A percentile compares a stretch with the other conserved stretches of the same genome.
phyloP scores from a whole-genome alignment of 2,329 filamentous ascomycete genomes.

The Curvularia lunata region DNA sequence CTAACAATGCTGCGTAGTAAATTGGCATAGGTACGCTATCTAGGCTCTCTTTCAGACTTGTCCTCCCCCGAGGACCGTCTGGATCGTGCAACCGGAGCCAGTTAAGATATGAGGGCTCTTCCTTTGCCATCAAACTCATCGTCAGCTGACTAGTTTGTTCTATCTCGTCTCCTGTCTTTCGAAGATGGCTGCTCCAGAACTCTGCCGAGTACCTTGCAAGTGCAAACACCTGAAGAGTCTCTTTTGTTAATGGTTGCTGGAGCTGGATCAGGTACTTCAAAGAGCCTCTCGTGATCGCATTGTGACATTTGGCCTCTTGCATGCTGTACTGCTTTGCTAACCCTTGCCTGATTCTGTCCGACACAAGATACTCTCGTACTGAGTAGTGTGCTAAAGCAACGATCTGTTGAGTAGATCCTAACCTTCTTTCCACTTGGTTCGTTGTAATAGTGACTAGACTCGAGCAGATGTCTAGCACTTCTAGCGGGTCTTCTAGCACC shows the following conservation, averaged over 20 bases:
- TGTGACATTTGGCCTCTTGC: slow-evolving; percentile 29
- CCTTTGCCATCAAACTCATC: slow-evolving; percentile 19
- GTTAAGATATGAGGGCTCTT: slow-evolving; percentile 24
- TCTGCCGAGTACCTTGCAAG: slow-evolving; percentile 38
- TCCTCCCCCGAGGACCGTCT: slow-evolving; percentile 13
- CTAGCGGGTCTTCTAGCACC: slow-evolving; percentile 43
- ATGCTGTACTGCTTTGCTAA: slow-evolving; percentile 39
- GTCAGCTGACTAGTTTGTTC: slow-evolving; percentile 12
- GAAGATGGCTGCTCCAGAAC: slow-evolving; percentile 38
- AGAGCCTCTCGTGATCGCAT: slow-evolving; percentile 27
- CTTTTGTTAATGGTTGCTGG: slow-evolving; percentile 9
- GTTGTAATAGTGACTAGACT: slow-evolving; percentile 40
- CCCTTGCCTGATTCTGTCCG: slow-evolving; percentile 40
- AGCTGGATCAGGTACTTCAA: slow-evolving; percentile 38
- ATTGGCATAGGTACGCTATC: slow-evolving; percentile 21
- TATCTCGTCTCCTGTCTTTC: slow-evolving; percentile 18
- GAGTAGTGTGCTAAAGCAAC: slow-evolving; percentile 44
- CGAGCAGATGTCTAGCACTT: slow-evolving; percentile 41
- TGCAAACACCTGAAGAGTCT: slow-evolving; percentile 3
- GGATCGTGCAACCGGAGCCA: slow-evolving; percentile 31
- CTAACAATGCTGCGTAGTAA: slow-evolving; percentile 31
- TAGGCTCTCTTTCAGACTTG: slow-evolving; percentile 10
- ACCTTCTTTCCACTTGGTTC: background rate
- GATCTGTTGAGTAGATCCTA: slow-evolving; percentile 5
- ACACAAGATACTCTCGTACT: slow-evolving; percentile 46